Conservation (phyloP, 352 stramenopile species). For the Phytophthora niederhauseri region DNA sequence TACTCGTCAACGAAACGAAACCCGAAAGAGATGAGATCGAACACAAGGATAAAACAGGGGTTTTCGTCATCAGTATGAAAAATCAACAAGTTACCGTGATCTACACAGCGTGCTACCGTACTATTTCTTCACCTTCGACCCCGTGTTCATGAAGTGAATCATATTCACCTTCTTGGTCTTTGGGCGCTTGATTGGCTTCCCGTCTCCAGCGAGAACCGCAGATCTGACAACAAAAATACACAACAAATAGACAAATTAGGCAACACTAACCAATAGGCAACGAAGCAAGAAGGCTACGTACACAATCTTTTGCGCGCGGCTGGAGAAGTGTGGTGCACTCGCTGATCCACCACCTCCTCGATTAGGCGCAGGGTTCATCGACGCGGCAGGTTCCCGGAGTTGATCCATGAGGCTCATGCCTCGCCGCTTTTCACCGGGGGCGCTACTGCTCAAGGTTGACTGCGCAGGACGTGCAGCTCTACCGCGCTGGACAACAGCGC, state of each 20-base stretch:
- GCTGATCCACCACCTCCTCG: slow-evolving; percentile 4
- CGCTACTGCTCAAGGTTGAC: neutral
- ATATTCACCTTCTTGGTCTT: slow-evolving; percentile 80
- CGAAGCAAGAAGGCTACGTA: slow-evolving; percentile 27
- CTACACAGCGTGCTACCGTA: neutral
- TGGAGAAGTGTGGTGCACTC: slow-evolving; percentile 27
- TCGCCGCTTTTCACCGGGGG: slow-evolving; percentile 12
- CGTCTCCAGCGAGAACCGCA: slow-evolving; percentile 34
- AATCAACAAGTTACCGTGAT: too few species aligned
- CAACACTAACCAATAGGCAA: neutral
- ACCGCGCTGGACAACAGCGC: slow-evolving; percentile 48
- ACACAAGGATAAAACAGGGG: neutral
- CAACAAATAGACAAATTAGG: neutral
- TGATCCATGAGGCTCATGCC: slow-evolving; percentile 44
- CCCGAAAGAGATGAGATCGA: neutral
- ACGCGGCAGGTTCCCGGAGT: slow-evolving; percentile 28
- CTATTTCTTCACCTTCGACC: slow-evolving; percentile 36
- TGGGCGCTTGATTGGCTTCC: slow-evolving; percentile 26
- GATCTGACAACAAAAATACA: slow-evolving; percentile 32
- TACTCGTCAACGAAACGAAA: slow-evolving; percentile 2
- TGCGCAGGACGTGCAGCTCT: slow-evolving; percentile 9
- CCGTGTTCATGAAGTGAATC: slow-evolving; percentile 82
- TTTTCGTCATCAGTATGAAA: neutral
- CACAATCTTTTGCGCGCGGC: slow-evolving; percentile 63
- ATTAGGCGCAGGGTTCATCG: slow-evolving; percentile 18